A percentile compares a stretch with the other conserved stretches of the same genome.
Conservation (phyloP, 192 early-diverging fungal species). For the Paraglomus brasilianum region DNA sequence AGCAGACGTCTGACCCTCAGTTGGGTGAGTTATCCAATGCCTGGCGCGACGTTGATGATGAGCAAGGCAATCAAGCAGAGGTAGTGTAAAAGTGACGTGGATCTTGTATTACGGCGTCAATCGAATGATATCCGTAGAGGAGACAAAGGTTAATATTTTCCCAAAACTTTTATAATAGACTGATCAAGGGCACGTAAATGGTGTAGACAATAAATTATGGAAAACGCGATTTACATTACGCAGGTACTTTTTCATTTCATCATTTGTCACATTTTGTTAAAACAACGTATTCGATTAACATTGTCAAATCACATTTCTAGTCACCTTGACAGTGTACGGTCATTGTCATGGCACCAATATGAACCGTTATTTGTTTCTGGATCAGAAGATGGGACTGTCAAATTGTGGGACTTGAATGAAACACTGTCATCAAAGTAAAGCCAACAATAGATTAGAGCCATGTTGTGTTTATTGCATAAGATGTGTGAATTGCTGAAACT, state of each 20-base stretch:
- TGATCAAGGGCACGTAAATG: constrained; percentile 32
- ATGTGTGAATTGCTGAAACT: neutral
- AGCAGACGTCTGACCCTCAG: constrained; percentile 17
- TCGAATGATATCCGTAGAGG: too few relatives aligned
- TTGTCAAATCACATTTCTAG: constrained; percentile 35
- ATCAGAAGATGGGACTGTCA: constrained; percentile 79
- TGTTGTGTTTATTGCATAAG: too few relatives aligned
- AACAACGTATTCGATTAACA: neutral
- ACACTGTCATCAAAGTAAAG: constrained; percentile 40
- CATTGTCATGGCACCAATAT: constrained; percentile 57
- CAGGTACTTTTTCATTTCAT: constrained; percentile 39
- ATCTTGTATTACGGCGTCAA: too few relatives aligned
- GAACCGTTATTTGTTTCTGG: constrained; percentile 62
- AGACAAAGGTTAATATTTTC: too few relatives aligned
- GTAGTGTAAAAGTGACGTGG: neutral
- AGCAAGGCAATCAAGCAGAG: constrained; percentile 3
- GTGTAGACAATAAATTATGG: constrained; percentile 53
- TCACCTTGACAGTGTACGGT: constrained; percentile 69
- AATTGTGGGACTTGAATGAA: constrained; percentile 69
- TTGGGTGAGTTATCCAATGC: constrained; percentile 13
- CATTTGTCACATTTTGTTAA: neutral
- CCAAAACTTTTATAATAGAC: neutral
- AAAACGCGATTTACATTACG: constrained; percentile 55
- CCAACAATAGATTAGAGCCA: neutral
- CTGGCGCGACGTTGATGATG: constrained; percentile 15